Evolutionary conservation across 495 filamentous ascomycete species (phyloP), one percentile per base, ranked within the genome.

Genomic region (Copromyces sp.): DNA sequence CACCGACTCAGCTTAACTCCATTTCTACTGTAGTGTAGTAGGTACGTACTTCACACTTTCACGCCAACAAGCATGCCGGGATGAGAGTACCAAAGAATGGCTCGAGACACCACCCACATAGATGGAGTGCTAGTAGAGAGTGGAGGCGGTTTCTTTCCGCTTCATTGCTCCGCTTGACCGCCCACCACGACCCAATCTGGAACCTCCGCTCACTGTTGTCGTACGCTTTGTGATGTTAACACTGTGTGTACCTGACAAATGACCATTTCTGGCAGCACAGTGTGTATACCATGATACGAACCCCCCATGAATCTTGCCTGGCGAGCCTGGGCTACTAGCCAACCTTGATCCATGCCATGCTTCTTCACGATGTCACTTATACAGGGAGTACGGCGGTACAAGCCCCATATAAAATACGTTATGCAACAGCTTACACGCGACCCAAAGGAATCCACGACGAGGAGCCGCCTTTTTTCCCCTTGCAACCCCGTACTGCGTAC

Each of bases 121-220:
- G 70, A 68, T n/a, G 65, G 35, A 16, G 65, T 35, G 44, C 41
- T 38, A 29, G 29, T 38, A 29, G 29, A 65, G 14, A 65, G 53
- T 65, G 53, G 53, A 65, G 53, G 53, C 53, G 53, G 53, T 45
- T 53, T 47, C 74, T 71, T 69, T 76, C 71, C 74, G 72, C 75
- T 72, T 74, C 74, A 71, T 73, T 75, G 75, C 76, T 79, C 77
- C 78, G 77, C 77, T 80, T 78, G 77, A 80, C 78, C 77, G 73
- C 77, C 78, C 73, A 69, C 75, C 69, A 32, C 14, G 17, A 35
- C 47, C 45, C 38, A 24, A 47, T 53, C 68, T 70, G 65, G 44
- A 35, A 68, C 75, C 70, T 69, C 69, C 45, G 39, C 42, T 29
- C 44, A 35, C 70, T 53, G 32, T 29, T 71, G 29, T 65, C 53